Evolutionary conservation across 2,329 filamentous ascomycete species (phyloP), one percentile per base, ranked within the genome.

Genomic region (Lomentospora prolificans): DNA sequence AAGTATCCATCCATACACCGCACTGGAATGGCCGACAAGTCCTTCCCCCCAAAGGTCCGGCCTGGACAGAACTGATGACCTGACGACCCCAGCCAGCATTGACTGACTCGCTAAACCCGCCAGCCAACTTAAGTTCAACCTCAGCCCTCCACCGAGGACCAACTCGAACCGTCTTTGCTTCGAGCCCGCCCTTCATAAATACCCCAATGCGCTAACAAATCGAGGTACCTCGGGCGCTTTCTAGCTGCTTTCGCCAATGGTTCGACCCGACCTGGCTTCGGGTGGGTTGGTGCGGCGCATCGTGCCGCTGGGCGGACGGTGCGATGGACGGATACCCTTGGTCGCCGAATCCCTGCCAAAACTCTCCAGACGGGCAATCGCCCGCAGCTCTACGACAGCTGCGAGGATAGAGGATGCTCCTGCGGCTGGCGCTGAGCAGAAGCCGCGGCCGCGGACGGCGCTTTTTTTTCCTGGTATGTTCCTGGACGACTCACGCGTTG

Each of bases 391-490:
- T 27, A 30, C 53, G 17, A 50, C 53, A 9, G 24, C 36, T 9
- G 24, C 33, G 39, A 48, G 10, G 27, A 46, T 30, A n/a, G 25
- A 28, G 53, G 7, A 33, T 33, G 17, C 5, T 8, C 4, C 53
- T n/a, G 36, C 52, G 28, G 36, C 53, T 27, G 25, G 27, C 24
- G 25, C 24, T 19, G 24, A 22, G 50, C 46, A 19, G 54, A 17
- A 17, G 46, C 30, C 30, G 33, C 28, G 46, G 25, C 44, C 75
- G 27, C 70, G 73, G 63, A 83, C 80, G 56, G 80, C 80, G 58
- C 75, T 83, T 55, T 82, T 83, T 73, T 83, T 83, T 59, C 80
- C 80, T 58, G 79, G 78, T 81, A 60, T 50, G 65, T 60, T n/a
- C n/a, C n/a, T n/a, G n/a, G n/a, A n/a, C n/a, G n/a, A n/a, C n/a